Evolutionary conservation across 2,329 filamentous ascomycete species (phyloP), one percentile per base, ranked within the genome.

Genomic region (Penicillium sp.): DNA sequence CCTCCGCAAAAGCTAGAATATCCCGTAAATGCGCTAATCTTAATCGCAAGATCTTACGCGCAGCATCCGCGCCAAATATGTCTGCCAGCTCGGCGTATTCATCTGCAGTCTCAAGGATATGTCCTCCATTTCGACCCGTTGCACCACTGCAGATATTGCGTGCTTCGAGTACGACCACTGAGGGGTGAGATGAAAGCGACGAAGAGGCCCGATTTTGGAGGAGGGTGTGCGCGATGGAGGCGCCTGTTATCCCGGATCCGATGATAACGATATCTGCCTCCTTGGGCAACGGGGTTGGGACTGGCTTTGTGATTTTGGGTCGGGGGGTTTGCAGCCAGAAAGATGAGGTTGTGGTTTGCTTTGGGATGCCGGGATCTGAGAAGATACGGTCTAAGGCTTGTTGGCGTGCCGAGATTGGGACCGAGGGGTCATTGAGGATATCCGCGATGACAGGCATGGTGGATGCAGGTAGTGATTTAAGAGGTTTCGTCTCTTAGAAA

Each of bases 71-170:
- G 0, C 67, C 67, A 32, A 60, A 56, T 0, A 3, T 9, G n/a
- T 57, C 59, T 4, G 57, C 61, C 0, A 65, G 41, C 2, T 64
- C 60, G 4, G 47, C 16, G 30, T 64, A 70, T 4, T 63, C 61
- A 32, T 70, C 64, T 3, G 51, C 65, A 6, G 66, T 62, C 10
- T 67, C 61, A 1, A 69, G 49, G 10, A 72, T 68, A 30, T 71
- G 69, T 0, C 67, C 70, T 0, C 70, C 70, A 51, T 72, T 72
- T 3, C 69, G 68, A 1, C 70, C 70, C 0, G 69, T 72, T 1
- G 70, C 70, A 10, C 70, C 70, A 10, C 60, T 66, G 41, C 70
- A 72, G 11, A 68, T 45, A 18, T 61, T 59, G n/a, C 70, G 67
- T 0, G 69, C 67, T 51, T 72, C 70, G 1, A 72, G 58, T 16